phyloP scores from a whole-genome alignment of 2,329 filamentous ascomycete species.

The Herpotrichia juniperi region DNA sequence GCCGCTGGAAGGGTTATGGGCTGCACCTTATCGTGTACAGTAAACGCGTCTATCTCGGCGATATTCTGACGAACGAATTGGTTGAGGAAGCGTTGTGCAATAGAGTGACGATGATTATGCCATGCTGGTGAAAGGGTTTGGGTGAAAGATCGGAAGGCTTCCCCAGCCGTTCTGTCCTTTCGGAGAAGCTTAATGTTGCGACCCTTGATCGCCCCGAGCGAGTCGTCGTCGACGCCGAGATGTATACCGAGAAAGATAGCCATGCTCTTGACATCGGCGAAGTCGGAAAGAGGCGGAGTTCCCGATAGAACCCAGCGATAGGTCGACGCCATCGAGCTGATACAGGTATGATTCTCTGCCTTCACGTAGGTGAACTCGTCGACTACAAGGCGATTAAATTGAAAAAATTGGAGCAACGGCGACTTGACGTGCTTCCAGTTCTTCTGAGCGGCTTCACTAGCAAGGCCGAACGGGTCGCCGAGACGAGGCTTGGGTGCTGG shows the following conservation, averaged over 20 bases:
- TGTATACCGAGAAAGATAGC: slow-evolving; percentile 62
- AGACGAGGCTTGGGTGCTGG: too few species aligned
- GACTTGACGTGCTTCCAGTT: too few species aligned
- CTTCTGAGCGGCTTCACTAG: too few species aligned
- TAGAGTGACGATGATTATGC: slow-evolving; percentile 57
- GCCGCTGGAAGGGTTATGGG: slow-evolving; percentile 52
- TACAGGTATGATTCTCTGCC: slow-evolving; percentile 38
- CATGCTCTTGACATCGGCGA: slow-evolving; percentile 65
- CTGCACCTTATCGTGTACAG: slow-evolving; percentile 51
- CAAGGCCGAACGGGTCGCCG: too few species aligned
- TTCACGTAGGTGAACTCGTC: slow-evolving; percentile 69
- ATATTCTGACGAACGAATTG: slow-evolving; percentile 55
- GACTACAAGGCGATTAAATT: slow-evolving; percentile 65
- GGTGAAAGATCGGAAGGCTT: slow-evolving; percentile 62
- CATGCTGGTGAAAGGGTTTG: slow-evolving; percentile 57
- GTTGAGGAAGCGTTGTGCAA: slow-evolving; percentile 63
- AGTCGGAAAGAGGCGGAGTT: slow-evolving; percentile 64
- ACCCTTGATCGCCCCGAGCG: slow-evolving; percentile 50
- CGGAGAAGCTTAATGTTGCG: slow-evolving; percentile 49
- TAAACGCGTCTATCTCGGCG: slow-evolving; percentile 42
- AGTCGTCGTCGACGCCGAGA: slow-evolving; percentile 61
- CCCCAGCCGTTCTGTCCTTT: slow-evolving; percentile 49
- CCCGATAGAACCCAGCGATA: slow-evolving; percentile 69
- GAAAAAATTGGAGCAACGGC: slow-evolving; percentile 63
- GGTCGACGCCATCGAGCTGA: slow-evolving; percentile 56